Evolutionary conservation across 2,329 filamentous ascomycete species (phyloP).

Genomic region (Sporothrix dimorphospora): DNA sequence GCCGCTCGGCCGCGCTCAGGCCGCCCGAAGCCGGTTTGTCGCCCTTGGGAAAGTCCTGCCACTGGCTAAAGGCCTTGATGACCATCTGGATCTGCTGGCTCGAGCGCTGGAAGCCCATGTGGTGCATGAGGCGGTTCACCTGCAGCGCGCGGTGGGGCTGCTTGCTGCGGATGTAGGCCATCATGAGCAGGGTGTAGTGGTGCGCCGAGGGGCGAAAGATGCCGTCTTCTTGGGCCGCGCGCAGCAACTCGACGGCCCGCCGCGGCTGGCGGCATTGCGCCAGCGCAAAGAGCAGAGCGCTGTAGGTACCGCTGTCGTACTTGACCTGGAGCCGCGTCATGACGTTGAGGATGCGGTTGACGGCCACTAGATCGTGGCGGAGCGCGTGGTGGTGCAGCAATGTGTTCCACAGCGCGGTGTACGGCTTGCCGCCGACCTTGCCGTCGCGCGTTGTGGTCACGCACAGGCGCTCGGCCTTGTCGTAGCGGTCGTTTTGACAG

Average conservation of each 20-base stretch:
- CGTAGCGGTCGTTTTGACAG: conserved; percentile 58
- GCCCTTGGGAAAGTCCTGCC: conserved; percentile 38
- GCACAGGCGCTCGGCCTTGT: conserved; percentile 63
- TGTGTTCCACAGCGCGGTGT: conserved; percentile 75
- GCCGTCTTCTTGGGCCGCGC: conserved; percentile 47
- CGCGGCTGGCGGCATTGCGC: conserved; percentile 54
- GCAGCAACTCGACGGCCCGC: conserved; percentile 54
- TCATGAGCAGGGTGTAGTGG: conserved; percentile 59
- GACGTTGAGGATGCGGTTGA: conserved; percentile 52
- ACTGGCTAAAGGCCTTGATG: conserved; percentile 47
- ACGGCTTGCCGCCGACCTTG: conserved; percentile 47
- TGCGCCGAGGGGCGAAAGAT: conserved; percentile 51
- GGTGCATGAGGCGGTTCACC: conserved; percentile 49
- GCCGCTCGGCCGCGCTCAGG: conserved; percentile 31
- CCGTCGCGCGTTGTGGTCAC: conserved; percentile 55
- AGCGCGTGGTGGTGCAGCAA: conserved; percentile 71
- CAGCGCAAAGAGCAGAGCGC: conserved; percentile 54
- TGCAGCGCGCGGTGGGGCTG: conserved; percentile 49
- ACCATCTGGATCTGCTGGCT: conserved; percentile 50
- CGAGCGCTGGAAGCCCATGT: conserved; percentile 47
- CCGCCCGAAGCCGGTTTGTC: conserved; percentile 24
- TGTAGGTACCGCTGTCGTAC: conserved; percentile 56
- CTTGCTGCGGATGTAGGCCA: conserved; percentile 51
- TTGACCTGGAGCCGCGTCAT: conserved; percentile 54
- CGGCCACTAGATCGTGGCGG: conserved; percentile 55